Evolutionary conservation across 331 rosid species (phyloP).

Genomic region (Acacia pycnantha): DNA sequence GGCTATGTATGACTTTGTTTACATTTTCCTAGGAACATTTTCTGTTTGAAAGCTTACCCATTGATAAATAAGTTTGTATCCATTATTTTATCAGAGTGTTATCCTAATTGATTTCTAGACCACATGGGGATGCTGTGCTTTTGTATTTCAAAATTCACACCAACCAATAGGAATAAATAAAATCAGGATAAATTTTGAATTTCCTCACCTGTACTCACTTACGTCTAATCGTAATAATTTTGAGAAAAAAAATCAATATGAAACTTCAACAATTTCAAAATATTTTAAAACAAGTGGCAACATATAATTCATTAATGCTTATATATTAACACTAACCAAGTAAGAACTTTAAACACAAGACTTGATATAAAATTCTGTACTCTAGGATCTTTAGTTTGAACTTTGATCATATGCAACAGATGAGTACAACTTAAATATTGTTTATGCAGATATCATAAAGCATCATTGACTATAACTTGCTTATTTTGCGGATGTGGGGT

Average conservation of each 20-base stretch:
- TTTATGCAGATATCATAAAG: constrained; percentile 16
- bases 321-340: background rate
- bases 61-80: background rate
- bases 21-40: constrained; percentile 9
- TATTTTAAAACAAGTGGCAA: background rate
- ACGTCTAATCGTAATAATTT: background rate
- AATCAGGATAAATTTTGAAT: background rate
- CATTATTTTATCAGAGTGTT: background rate
- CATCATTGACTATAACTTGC: constrained; percentile 32
- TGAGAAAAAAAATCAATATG: background rate
- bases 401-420: background rate
- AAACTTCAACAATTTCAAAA: background rate
- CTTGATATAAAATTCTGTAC: background rate
- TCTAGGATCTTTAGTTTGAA: background rate
- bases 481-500: constrained; percentile 32
- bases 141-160: background rate
- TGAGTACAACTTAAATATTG: background rate
- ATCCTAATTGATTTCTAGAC: background rate
- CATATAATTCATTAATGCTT: background rate
- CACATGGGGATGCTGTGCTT: background rate
- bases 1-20: constrained; percentile 4
- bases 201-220: background rate
- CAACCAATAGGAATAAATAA: background rate
- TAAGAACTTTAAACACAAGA: background rate
- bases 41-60: background rate